These are phyloP conservation scores for Singerocomus inundabilis DNA, from an alignment of 1,284 basidiomycete species.

Conservation along the genomic window DNA sequence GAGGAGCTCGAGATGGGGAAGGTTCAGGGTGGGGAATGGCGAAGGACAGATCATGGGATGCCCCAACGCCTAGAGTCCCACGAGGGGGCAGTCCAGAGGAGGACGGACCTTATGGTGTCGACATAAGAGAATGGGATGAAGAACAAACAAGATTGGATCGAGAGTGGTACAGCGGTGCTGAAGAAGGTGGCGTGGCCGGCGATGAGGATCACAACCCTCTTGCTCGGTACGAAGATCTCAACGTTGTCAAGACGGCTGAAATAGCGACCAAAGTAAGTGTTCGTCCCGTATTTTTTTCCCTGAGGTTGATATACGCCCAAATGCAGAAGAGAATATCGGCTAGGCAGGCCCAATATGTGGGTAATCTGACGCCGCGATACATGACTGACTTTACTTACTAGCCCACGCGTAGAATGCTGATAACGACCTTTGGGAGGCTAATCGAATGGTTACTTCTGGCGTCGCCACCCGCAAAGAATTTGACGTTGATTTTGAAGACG, in stretches of 20 bases:
- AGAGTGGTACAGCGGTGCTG: conserved; percentile 92
- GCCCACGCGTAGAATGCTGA: conserved; percentile 76
- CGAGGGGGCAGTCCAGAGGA: conserved; percentile 65
- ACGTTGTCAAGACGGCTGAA: conserved; percentile 71
- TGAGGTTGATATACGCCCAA: conserved; percentile 4
- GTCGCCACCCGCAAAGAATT: conserved; percentile 84
- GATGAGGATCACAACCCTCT: conserved; percentile 94
- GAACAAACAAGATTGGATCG: conserved; percentile 87
- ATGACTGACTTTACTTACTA: not conserved
- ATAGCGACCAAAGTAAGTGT: conserved; percentile 77
- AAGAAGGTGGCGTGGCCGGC: conserved; percentile 81
- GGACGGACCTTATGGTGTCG: conserved; percentile 55
- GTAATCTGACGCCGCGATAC: conserved; percentile 30
- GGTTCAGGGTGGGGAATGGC: conserved; percentile 56
- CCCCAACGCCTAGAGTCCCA: conserved; percentile 74
- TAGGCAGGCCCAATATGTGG: conserved; percentile 88
- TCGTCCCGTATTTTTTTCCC: conserved; percentile 19
- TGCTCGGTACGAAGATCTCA: conserved; percentile 86
- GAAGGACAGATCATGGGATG: conserved; percentile 74
- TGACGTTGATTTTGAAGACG: conserved; percentile 91
- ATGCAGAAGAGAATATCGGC: conserved; percentile 82
- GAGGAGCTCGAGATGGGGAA: conserved; percentile 49
- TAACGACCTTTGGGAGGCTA: conserved; percentile 97
- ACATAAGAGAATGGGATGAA: conserved; percentile 90
- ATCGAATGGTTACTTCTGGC: conserved; percentile 95